A percentile compares a stretch with the other conserved stretches of the same genome.
Evolutionary conservation across 2,329 filamentous ascomycete species (phyloP).

Genomic region (Dothiorella sarmentorum): DNA sequence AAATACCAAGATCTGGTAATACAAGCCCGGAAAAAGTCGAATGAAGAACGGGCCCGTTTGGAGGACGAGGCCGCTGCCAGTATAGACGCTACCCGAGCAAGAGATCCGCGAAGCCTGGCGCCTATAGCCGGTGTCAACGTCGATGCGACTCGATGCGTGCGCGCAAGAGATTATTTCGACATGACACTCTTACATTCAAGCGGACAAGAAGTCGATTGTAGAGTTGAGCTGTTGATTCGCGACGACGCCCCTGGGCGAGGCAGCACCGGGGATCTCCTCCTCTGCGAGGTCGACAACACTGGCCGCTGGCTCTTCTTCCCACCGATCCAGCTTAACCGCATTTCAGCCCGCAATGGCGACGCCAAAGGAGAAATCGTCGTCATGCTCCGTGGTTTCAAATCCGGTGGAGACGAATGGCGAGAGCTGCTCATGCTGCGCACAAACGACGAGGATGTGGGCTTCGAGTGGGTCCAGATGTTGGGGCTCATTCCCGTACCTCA

Average conservation of each 20-base stretch:
- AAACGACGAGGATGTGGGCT: slow-evolving; percentile 70
- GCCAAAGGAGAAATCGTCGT: slow-evolving; percentile 70
- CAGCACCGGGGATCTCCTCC: slow-evolving; percentile 77
- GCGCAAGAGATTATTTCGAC: slow-evolving; percentile 85
- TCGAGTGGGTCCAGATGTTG: slow-evolving; percentile 88
- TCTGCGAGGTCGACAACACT: slow-evolving; percentile 79
- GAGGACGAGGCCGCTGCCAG: slow-evolving; percentile 83
- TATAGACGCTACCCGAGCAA: slow-evolving; percentile 76
- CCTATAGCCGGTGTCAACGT: slow-evolving; percentile 68
- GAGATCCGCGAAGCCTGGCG: slow-evolving; percentile 74
- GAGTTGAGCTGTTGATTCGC: slow-evolving; percentile 79
- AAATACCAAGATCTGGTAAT: slow-evolving; percentile 71
- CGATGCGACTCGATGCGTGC: slow-evolving; percentile 75
- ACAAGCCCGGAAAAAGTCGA: slow-evolving; percentile 69
- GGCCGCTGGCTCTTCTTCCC: slow-evolving; percentile 85
- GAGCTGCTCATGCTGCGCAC: slow-evolving; percentile 77
- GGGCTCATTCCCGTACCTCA: slow-evolving; percentile 62
- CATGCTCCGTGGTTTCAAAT: slow-evolving; percentile 75
- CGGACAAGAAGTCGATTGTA: slow-evolving; percentile 84
- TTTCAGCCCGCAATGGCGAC: slow-evolving; percentile 79
- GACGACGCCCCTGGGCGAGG: slow-evolving; percentile 69
- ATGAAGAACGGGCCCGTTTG: slow-evolving; percentile 68
- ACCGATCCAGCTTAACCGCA: slow-evolving; percentile 68
- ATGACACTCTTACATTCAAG: slow-evolving; percentile 83
- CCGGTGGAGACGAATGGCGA: slow-evolving; percentile 66